phyloP scores from a whole-genome alignment of 495 filamentous ascomycete species.

The Podospora bellae-mahoneyi region DNA sequence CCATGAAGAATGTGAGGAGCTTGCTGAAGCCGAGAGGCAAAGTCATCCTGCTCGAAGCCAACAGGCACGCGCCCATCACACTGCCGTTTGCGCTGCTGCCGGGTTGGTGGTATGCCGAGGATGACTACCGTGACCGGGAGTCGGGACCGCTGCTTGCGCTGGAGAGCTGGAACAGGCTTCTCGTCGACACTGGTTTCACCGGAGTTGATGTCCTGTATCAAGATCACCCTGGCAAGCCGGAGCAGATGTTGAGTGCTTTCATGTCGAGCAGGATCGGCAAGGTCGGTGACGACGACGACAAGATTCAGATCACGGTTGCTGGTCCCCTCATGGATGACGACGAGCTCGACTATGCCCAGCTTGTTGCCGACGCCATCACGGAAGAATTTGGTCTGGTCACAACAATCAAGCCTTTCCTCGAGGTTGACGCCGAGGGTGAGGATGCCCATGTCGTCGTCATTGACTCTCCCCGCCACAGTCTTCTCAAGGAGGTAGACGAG shows the following conservation, averaged over 20 bases:
- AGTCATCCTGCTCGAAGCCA: constrained; percentile 33
- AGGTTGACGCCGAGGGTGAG: constrained; percentile 1
- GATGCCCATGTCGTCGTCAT: neutral
- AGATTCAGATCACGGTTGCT: neutral
- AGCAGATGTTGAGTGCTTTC: constrained; percentile 3
- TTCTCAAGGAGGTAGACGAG: neutral
- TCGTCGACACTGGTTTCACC: constrained; percentile 42
- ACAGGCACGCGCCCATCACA: neutral
- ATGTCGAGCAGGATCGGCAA: neutral
- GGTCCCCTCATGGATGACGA: constrained; percentile 3
- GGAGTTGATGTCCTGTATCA: constrained; percentile 23
- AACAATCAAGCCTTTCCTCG: neutral
- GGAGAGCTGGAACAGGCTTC: constrained; percentile 37
- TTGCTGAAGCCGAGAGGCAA: constrained; percentile 50
- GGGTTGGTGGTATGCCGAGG: constrained; percentile 49
- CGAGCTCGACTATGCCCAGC: constrained; percentile 1
- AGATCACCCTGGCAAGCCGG: constrained; percentile 1
- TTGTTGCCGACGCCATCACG: neutral
- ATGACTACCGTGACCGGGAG: constrained; percentile 31
- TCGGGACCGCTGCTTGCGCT: constrained; percentile 34
- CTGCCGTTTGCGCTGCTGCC: constrained; percentile 34
- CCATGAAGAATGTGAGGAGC: constrained; percentile 39
- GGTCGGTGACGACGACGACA: neutral
- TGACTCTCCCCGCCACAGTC: constrained; percentile 3
- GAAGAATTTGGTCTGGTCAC: neutral